Evolutionary conservation across 106 monocot species (phyloP), one percentile per base, ranked within the genome.

Genomic region (Agapanthus africanus): DNA sequence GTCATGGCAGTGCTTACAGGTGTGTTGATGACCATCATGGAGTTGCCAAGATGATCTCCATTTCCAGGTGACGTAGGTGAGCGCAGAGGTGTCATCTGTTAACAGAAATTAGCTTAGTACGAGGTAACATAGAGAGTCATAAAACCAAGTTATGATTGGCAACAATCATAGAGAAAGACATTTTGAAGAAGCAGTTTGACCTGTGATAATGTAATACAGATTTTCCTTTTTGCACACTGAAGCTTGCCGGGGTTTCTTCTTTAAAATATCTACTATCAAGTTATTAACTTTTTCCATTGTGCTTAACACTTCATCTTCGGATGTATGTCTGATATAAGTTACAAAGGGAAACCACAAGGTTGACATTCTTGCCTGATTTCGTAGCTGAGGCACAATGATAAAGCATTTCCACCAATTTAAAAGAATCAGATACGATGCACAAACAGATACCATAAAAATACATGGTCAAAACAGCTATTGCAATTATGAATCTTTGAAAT

Each of bases 1-100:
- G 97, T 91, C 88, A 97, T 86, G 40, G 97, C 88, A 19, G 87
- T 82, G 80, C 84, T 89, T 62, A 97, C 91, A 59, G 97, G 97
- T 49, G 97, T 87, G 64, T 70, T 67, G 26, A 75, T 57, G 47
- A 76, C 77, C 46, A 81, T 46, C 76, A 59, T 89, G 27, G 46
- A 70, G 44, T 51, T 73, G 27, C 76, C 81, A 62, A 68, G 21
- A 71, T 37, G 23, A 73, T 74, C 68, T 59, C 74, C 71, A 65
- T 76, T 77, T 28, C 71, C 25, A 44, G 88, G 80, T 51, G 91
- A 85, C 38, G 74, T 38, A 35, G 91, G 89, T 65, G 79, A 81
- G 16, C 59, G 71, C 47, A 81, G 76, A 28, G 88, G 76, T 54
- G 84, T 78, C 84, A 76, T 86, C 97, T 97, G 80, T 36, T 56